Evolutionary conservation across 768 basidiomycete species (phyloP), one percentile per base, ranked within the genome.

Genomic region (Lactarius deliciosus): DNA sequence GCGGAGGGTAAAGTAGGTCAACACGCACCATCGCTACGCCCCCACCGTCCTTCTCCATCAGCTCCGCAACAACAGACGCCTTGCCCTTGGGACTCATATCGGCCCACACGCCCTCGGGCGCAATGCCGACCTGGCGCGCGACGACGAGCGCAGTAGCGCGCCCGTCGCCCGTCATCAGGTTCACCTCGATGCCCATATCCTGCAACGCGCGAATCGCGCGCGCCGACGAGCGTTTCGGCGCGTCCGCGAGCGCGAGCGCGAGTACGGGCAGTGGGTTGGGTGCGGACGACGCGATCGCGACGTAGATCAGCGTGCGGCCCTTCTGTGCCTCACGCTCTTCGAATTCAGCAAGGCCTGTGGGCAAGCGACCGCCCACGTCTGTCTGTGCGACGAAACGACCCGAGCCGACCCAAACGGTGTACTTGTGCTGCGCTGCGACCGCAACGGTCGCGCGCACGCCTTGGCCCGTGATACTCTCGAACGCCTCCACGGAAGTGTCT

Each of bases 41-140:
- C 11, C 83, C 83, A 1, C 82, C 83, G 2, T 82, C 83, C 71
- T 83, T 83, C 74, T 88, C 85, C 76, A 94, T 89, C 56, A 97
- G 77, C 70, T 95, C 93, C 3, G 86, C 79, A 25, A 98, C 83
- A 65, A 94, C 84, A 15, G 88, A 83, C 0, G 94, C 95, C 75
- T 99, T 99, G 57, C 97, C 97, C 72, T 94, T 92, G 2, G 97
- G 97, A 72, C 91, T 96, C 85, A 98, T 94, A 58, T 85, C 86
- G 9, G 96, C 91, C 86, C 90, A 94, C 1, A 99, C 94, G 45
- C 87, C 83, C 61, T 92, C 90, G 0, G 87, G 81, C 38, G 79
- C 78, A 72, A 99, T 96, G 0, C 97, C 97, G 36, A 96, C 90
- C 74, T 96, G 88, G 71, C 85, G 85, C 54, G 96, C 97, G 60